phyloP scores from a whole-genome alignment of 2,329 filamentous ascomycete species.

The Thelonectria rubi region DNA sequence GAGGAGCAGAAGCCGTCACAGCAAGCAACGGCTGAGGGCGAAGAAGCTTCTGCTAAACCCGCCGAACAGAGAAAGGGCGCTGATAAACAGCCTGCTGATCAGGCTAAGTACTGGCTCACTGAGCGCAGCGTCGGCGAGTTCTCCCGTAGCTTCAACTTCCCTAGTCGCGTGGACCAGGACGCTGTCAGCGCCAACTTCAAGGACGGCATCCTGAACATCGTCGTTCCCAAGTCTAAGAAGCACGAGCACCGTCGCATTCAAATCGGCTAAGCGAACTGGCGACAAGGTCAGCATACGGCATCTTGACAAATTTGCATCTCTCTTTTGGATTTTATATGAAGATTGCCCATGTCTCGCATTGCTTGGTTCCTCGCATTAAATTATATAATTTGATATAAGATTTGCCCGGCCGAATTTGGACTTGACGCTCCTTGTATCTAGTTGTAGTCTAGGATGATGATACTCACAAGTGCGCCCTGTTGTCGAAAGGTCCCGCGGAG shows the following conservation, averaged over 20 bases:
- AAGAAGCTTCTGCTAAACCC: slow-evolving; percentile 31
- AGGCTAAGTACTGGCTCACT: slow-evolving; percentile 74
- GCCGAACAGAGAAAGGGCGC: slow-evolving; percentile 30
- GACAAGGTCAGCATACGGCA: not conserved
- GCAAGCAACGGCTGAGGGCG: slow-evolving; percentile 74
- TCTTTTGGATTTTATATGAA: not conserved
- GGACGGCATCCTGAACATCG: slow-evolving; percentile 71
- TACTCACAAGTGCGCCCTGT: too few species aligned
- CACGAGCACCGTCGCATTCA: slow-evolving; percentile 62
- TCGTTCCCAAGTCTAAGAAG: slow-evolving; percentile 73
- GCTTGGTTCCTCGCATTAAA: not conserved
- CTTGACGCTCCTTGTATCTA: not conserved
- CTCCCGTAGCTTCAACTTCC: slow-evolving; percentile 74
- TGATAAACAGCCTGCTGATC: slow-evolving; percentile 22
- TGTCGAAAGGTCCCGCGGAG: too few species aligned
- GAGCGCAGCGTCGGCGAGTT: slow-evolving; percentile 75
- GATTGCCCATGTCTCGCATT: not conserved
- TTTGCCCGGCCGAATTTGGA: not conserved
- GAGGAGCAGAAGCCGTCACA: slow-evolving; percentile 54
- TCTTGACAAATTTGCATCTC: not conserved
- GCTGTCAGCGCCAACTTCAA: slow-evolving; percentile 68
- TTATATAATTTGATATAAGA: not conserved
- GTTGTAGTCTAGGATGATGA: not conserved
- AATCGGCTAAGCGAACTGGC: not conserved
- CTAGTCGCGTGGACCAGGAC: slow-evolving; percentile 68